phyloP scores from a whole-genome alignment of 371 early-diverging fungal genomes.

The Rhizopus delemar region DNA sequence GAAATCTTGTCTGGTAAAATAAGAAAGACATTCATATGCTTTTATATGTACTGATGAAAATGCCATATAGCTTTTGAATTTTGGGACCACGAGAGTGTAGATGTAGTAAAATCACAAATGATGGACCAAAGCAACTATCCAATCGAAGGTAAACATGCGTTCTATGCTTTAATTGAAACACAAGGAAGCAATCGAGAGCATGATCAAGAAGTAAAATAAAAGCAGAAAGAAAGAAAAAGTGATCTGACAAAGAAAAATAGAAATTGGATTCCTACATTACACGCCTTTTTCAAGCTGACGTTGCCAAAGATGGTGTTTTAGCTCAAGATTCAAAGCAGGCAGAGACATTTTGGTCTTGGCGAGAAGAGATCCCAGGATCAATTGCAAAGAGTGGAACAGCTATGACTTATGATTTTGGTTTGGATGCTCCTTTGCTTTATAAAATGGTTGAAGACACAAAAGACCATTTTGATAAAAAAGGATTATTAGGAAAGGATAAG shows the following conservation, averaged over 20 bases:
- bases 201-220: slow-evolving; percentile 59
- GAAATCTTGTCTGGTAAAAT: slow-evolving; percentile 50
- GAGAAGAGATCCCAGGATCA: slow-evolving; percentile 38
- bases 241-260: slow-evolving; percentile 15
- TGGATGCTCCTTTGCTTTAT: slow-evolving; percentile 82
- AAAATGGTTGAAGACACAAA: slow-evolving; percentile 74
- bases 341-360: slow-evolving; percentile 39
- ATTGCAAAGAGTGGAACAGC: slow-evolving; percentile 53
- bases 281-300: slow-evolving; percentile 48
- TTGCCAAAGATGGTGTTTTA: slow-evolving; percentile 73
- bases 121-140: slow-evolving; percentile 75
- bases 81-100: slow-evolving; percentile 71
- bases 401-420: slow-evolving; percentile 77
- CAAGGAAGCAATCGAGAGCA: slow-evolving; percentile 78
- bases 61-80: slow-evolving; percentile 74
- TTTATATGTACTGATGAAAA: background rate
- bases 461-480: slow-evolving; percentile 46
- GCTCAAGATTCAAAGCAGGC: slow-evolving; percentile 70
- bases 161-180: slow-evolving; percentile 91
- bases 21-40: background rate
- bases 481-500: slow-evolving; percentile 46
- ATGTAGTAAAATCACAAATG: slow-evolving; percentile 67
- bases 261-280: slow-evolving; percentile 65
- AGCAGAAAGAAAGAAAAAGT: background rate
- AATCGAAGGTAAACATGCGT: slow-evolving; percentile 57